These are phyloP conservation scores for Mimosa pudica DNA, from an alignment of 306 rosid genomes.

Conservation along the genomic window DNA sequence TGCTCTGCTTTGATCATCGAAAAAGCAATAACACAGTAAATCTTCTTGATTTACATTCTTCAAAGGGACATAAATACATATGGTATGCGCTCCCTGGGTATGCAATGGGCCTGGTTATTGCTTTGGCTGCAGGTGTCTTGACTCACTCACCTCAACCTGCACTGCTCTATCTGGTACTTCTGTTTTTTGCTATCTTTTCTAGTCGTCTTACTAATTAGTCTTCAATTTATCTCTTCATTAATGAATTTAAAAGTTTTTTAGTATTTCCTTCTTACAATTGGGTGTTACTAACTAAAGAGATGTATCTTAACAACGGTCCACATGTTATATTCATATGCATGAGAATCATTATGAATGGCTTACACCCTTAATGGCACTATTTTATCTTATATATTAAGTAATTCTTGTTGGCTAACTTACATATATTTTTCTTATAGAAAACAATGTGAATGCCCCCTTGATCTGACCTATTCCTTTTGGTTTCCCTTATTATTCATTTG, in stretches of 20 bases:
- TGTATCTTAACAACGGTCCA: slow-evolving; percentile 8
- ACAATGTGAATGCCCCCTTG: not conserved
- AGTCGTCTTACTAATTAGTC: slow-evolving; percentile 12
- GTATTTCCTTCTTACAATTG: not conserved
- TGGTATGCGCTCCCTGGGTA: slow-evolving; percentile 99
- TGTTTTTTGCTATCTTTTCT: slow-evolving; percentile 17
- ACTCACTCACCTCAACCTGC: slow-evolving; percentile 97
- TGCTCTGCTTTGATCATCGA: slow-evolving; percentile 90
- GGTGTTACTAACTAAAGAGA: slow-evolving; percentile 7
- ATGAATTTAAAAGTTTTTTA: not conserved
- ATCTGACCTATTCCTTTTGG: not conserved
- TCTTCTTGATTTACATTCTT: slow-evolving; percentile 70
- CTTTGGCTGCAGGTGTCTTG: slow-evolving; percentile 92
- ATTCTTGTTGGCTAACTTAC: slow-evolving; percentile 12
- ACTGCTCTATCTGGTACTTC: slow-evolving; percentile 86
- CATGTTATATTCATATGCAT: slow-evolving; percentile 5
- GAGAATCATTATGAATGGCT: slow-evolving; percentile 9
- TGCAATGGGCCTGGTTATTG: slow-evolving; percentile 83
- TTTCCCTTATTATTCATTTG: not conserved
- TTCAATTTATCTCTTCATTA: not conserved
- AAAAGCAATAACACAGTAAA: slow-evolving; percentile 70
- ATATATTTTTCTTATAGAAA: not conserved
- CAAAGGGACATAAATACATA: slow-evolving; percentile 94
- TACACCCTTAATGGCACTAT: not conserved
- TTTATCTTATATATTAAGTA: not conserved